Conservation (phyloP, 208 protist species). For the Crithidia sp. region DNA sequence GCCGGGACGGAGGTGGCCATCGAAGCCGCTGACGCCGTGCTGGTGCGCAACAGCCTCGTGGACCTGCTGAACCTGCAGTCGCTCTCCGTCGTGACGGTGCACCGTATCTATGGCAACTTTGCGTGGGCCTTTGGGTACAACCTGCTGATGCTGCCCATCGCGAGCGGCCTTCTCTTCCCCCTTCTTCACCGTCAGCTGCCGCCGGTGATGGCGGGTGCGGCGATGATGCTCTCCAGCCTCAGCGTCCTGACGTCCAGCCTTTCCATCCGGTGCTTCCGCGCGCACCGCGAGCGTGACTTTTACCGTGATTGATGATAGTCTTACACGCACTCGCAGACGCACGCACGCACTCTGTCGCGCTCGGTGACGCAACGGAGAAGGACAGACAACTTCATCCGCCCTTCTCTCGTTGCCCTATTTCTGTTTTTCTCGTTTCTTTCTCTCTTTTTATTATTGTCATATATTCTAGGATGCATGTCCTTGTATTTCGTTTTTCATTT, state of each 20-base stretch:
- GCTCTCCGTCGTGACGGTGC: slow-evolving; percentile 73
- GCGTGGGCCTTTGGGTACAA: slow-evolving; percentile 92
- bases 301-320: slow-evolving; percentile 1
- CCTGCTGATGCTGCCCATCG: slow-evolving; percentile 83
- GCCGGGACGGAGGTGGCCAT: slow-evolving; percentile 86
- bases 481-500: too few species aligned
- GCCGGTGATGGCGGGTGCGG: slow-evolving; percentile 69
- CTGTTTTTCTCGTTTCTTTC: slow-evolving; percentile 9
- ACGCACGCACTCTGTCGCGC: too few species aligned
- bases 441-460: not conserved
- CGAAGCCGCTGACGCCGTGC: slow-evolving; percentile 84
- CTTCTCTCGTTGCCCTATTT: slow-evolving; percentile 25
- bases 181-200: slow-evolving; percentile 67
- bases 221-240: slow-evolving; percentile 85
- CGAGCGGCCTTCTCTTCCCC: slow-evolving; percentile 79
- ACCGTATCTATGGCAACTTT: slow-evolving; percentile 89
- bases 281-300: slow-evolving; percentile 44
- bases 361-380: not conserved
- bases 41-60: slow-evolving; percentile 75
- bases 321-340: too few species aligned
- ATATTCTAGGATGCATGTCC: too few species aligned
- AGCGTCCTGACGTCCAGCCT: slow-evolving; percentile 80
- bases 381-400: not conserved
- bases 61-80: slow-evolving; percentile 71
- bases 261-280: slow-evolving; percentile 71